Conservation (phyloP, 306 rosid species). For the Rubus parviflorus region DNA sequence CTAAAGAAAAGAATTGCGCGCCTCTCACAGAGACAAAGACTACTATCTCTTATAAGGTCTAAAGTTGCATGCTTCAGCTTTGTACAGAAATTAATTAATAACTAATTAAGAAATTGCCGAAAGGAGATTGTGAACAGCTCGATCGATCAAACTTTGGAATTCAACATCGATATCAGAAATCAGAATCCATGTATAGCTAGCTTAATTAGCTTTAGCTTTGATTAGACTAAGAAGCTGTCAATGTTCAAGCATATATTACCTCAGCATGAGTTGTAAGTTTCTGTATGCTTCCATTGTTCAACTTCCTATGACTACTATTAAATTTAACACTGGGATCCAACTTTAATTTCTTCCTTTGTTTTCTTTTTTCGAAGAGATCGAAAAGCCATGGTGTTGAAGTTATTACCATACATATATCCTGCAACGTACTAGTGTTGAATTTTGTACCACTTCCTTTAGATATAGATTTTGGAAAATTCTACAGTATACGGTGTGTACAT, state of each 20-base stretch:
- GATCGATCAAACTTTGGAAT: constrained; percentile 26
- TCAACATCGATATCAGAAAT: constrained; percentile 14
- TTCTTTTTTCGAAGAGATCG: neutral
- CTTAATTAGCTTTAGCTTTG: neutral
- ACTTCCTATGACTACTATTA: constrained; percentile 19
- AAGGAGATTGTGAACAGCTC: constrained; percentile 38
- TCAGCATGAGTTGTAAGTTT: constrained; percentile 32
- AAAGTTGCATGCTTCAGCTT: neutral
- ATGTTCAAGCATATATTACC: constrained; percentile 23
- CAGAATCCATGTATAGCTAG: neutral
- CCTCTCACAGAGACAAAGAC: too few species aligned
- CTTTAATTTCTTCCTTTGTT: neutral
- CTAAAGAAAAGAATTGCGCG: too few species aligned
- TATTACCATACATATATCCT: neutral
- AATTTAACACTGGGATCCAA: constrained; percentile 18
- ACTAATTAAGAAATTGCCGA: neutral
- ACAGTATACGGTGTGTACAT: too few species aligned
- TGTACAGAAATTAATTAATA: constrained; percentile 15
- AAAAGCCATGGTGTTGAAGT: neutral
- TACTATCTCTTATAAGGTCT: too few species aligned
- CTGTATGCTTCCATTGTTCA: constrained; percentile 9
- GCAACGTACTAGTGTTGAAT: too few species aligned
- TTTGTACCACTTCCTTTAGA: neutral
- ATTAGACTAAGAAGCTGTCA: constrained; percentile 34
- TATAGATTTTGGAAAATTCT: too few species aligned